A percentile compares a stretch with the other conserved stretches of the same genome.
Evolutionary conservation across 345 rosid genomes (phyloP).

Genomic region (Camelina neglecta): DNA sequence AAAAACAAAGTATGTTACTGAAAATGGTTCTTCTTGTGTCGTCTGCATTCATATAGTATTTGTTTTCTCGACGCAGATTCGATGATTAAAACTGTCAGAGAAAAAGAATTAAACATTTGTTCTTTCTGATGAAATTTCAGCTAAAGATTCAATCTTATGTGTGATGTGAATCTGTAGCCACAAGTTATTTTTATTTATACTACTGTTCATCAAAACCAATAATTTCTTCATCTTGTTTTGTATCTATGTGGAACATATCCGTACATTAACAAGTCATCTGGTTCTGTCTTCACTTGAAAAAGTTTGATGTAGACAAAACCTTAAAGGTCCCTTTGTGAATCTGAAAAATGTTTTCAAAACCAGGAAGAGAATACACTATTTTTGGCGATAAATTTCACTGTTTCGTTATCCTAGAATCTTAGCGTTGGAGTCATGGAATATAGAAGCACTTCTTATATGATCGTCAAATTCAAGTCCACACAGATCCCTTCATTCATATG

Average conservation of each 20-base stretch:
- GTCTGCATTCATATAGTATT: slow-evolving; percentile 6
- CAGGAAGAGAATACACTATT: slow-evolving; percentile 1
- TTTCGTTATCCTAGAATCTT: slow-evolving; percentile 28
- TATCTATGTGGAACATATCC: slow-evolving; percentile 41
- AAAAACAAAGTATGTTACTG: neutral
- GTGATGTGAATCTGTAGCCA: slow-evolving; percentile 40
- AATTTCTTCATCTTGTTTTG: slow-evolving; percentile 24
- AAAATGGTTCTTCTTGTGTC: slow-evolving; percentile 29
- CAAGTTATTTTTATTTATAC: slow-evolving; percentile 27
- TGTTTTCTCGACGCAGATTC: neutral
- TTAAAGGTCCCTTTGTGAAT: slow-evolving; percentile 23
- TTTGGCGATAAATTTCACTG: slow-evolving; percentile 18
- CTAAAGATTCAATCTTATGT: slow-evolving; percentile 8
- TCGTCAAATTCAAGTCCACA: slow-evolving; percentile 48
- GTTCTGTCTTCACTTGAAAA: slow-evolving; percentile 41
- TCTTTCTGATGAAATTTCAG: slow-evolving; percentile 11
- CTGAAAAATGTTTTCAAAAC: slow-evolving; percentile 28
- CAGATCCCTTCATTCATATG: slow-evolving; percentile 23
- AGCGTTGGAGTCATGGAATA: slow-evolving; percentile 42
- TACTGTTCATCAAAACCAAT: slow-evolving; percentile 39
- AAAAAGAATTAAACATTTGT: slow-evolving; percentile 25
- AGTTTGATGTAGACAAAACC: slow-evolving; percentile 33
- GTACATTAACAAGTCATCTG: slow-evolving; percentile 39
- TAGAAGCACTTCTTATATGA: slow-evolving; percentile 48
- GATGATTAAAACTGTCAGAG: slow-evolving; percentile 15